Conservation (phyloP, 257 asterid species). For the Apocynum venetum region DNA sequence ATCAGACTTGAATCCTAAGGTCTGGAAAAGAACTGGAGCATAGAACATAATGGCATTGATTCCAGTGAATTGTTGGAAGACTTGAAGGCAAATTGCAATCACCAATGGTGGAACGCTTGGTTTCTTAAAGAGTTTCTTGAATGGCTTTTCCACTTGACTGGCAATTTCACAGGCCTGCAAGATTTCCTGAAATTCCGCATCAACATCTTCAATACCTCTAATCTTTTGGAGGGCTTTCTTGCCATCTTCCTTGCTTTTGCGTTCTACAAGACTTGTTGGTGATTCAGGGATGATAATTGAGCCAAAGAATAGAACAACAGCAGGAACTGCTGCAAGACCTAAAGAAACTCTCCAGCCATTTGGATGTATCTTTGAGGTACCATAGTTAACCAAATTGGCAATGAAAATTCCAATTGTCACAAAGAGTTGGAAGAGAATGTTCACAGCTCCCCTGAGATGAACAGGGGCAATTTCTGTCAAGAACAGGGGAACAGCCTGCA, state of each 20-base stretch:
- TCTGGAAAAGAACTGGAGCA: conserved; percentile 41
- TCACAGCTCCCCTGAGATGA: conserved; percentile 76
- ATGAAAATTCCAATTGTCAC: conserved; percentile 10
- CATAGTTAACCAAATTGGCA: conserved; percentile 50
- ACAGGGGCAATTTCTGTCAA: conserved; percentile 76
- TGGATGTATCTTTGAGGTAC: conserved; percentile 40
- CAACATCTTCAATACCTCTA: conserved; percentile 57
- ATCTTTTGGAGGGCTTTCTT: conserved; percentile 39
- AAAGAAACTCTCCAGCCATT: conserved; percentile 65
- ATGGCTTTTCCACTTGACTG: background rate
- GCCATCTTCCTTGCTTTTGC: conserved; percentile 36
- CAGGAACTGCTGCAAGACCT: conserved; percentile 61
- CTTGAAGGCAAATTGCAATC: conserved; percentile 21
- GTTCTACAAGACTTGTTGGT: conserved; percentile 61
- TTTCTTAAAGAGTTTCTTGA: conserved; percentile 31
- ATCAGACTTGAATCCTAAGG: conserved; percentile 25
- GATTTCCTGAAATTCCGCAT: conserved; percentile 48
- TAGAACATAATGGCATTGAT: conserved; percentile 48
- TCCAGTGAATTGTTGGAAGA: conserved; percentile 39
- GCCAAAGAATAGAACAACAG: conserved; percentile 37
- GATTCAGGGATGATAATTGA: conserved; percentile 61
- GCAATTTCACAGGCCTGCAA: conserved; percentile 45
- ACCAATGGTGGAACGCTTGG: conserved; percentile 44
- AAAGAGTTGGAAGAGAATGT: conserved; percentile 38
- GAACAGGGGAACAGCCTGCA: conserved; percentile 79